phyloP scores from a whole-genome alignment of 2,329 filamentous ascomycete genomes.

The Venturia nashicola region DNA sequence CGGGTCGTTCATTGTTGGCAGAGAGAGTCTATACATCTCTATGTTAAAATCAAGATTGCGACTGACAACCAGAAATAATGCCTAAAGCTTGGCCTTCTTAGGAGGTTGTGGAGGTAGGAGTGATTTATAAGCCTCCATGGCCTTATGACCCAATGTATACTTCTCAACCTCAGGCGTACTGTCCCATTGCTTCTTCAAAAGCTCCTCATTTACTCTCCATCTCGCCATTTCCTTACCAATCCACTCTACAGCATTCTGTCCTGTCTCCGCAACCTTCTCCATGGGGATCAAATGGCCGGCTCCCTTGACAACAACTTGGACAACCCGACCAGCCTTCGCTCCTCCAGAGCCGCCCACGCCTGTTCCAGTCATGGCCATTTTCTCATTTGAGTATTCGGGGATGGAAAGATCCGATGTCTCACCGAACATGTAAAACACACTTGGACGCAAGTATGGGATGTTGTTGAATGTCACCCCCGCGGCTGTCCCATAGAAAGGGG shows the following conservation, averaged over 20 bases:
- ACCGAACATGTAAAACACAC: slow-evolving; percentile 59
- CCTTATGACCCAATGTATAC: slow-evolving; percentile 13
- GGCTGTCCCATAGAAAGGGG: slow-evolving; percentile 57
- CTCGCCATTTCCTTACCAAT: slow-evolving; percentile 23
- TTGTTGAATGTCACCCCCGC: slow-evolving; percentile 41
- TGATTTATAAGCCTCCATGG: not conserved
- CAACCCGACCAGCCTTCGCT: slow-evolving; percentile 51
- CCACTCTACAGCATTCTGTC: slow-evolving; percentile 35
- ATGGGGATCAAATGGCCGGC: slow-evolving; percentile 75
- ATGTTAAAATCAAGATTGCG: too few relatives aligned
- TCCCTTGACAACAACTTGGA: slow-evolving; percentile 48
- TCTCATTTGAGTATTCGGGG: slow-evolving; percentile 39
- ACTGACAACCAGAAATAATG: not conserved
- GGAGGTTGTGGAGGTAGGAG: not conserved
- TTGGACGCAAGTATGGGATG: slow-evolving; percentile 50
- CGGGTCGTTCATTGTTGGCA: too few relatives aligned
- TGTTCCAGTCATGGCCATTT: slow-evolving; percentile 50
- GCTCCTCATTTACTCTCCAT: slow-evolving; percentile 20
- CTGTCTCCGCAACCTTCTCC: slow-evolving; percentile 59
- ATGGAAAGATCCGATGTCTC: slow-evolving; percentile 43
- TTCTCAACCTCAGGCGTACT: slow-evolving; percentile 17
- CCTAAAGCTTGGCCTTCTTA: not conserved
- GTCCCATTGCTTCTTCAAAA: slow-evolving; percentile 17
- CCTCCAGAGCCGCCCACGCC: slow-evolving; percentile 59
- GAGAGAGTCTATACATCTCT: too few relatives aligned